phyloP scores from a whole-genome alignment of 176 grass and related monocot species.

The Thalia dealbata region DNA sequence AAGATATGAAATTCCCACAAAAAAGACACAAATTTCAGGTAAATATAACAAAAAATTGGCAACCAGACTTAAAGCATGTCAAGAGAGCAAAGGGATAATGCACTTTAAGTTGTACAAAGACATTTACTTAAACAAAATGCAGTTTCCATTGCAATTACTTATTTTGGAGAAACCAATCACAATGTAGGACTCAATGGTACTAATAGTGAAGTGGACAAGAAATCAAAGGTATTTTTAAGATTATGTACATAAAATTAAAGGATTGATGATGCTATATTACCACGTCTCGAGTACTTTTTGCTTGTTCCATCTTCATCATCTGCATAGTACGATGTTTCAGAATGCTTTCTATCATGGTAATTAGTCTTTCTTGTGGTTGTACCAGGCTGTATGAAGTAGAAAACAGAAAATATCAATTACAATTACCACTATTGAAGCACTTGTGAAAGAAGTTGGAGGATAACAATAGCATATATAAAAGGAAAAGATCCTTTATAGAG shows the following conservation, averaged over 20 bases:
- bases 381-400: slow-evolving; percentile 49
- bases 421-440: background rate
- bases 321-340: slow-evolving; percentile 87
- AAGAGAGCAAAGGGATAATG: background rate
- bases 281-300: slow-evolving; percentile 87
- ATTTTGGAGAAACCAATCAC: background rate
- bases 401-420: slow-evolving; percentile 4
- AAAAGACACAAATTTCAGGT: background rate
- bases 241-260: background rate
- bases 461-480: background rate
- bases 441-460: background rate
- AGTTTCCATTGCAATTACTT: background rate
- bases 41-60: background rate
- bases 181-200: background rate
- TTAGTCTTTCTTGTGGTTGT: slow-evolving; percentile 79
- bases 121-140: background rate
- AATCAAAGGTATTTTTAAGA: background rate
- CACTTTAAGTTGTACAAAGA: background rate
- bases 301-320: slow-evolving; percentile 91
- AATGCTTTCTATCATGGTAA: slow-evolving; percentile 70
- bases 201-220: background rate
- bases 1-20: too few relatives aligned
- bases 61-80: background rate
- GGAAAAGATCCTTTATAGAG: background rate
- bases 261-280: slow-evolving; percentile 31